phyloP scores from a whole-genome alignment of 2,329 filamentous ascomycete species.

The Colletotrichum tropicale region DNA sequence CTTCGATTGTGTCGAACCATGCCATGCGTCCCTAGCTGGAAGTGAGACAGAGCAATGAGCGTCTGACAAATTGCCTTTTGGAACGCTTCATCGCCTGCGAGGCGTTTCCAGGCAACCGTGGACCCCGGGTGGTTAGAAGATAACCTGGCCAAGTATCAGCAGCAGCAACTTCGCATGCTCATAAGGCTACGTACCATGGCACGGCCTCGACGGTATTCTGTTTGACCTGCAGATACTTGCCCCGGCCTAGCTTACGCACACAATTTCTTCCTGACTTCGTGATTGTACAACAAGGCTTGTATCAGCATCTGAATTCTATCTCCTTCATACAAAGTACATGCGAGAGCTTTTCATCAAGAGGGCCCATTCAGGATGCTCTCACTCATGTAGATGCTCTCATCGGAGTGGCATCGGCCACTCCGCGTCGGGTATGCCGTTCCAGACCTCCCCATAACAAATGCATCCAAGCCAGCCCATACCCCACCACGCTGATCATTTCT shows the following conservation, averaged over 20 bases:
- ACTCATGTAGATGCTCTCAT: slow-evolving; percentile 5
- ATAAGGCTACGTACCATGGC: not conserved
- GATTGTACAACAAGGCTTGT: not conserved
- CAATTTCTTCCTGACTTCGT: not conserved
- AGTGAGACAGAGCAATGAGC: not conserved
- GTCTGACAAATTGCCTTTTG: not conserved
- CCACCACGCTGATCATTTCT: slow-evolving; percentile 9
- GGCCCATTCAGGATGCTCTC: slow-evolving; percentile 1
- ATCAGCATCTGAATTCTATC: slow-evolving; percentile 19
- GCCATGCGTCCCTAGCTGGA: not conserved
- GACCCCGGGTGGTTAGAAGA: not conserved
- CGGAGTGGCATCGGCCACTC: not conserved
- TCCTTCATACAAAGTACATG: slow-evolving; percentile 25
- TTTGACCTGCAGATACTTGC: not conserved
- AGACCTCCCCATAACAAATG: slow-evolving; percentile 15
- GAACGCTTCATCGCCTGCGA: not conserved
- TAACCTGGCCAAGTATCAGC: not conserved
- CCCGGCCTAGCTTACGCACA: not conserved
- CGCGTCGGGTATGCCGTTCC: slow-evolving; percentile 9
- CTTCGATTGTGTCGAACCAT: not conserved
- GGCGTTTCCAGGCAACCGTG: not conserved
- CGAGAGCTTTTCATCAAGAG: slow-evolving; percentile 10
- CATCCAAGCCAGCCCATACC: slow-evolving; percentile 16
- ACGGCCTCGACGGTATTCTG: not conserved
- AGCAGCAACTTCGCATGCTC: not conserved